Evolutionary conservation across 2,329 filamentous ascomycete genomes (phyloP).

Genomic region (Cladosporium sp.): DNA sequence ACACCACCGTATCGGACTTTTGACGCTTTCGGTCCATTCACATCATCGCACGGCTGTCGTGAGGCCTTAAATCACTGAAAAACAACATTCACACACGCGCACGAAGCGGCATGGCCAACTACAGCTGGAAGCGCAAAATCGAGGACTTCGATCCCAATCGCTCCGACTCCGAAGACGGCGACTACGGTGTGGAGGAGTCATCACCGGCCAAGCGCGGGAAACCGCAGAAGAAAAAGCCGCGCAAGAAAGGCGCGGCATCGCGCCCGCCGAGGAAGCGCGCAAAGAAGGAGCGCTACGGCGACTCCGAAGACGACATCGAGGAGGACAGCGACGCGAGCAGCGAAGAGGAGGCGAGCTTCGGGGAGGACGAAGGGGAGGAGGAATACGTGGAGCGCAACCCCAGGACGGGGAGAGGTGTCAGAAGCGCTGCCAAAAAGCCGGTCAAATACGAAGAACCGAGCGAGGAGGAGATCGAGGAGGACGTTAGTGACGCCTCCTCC

Average conservation of each 20-base stretch:
- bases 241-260: slow-evolving; percentile 20
- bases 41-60: background rate
- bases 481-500: slow-evolving; percentile 26
- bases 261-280: slow-evolving; percentile 29
- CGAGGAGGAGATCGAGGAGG: slow-evolving; percentile 41
- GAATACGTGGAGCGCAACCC: slow-evolving; percentile 52
- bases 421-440: slow-evolving; percentile 51
- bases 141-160: slow-evolving; percentile 34
- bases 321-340: slow-evolving; percentile 23
- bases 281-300: slow-evolving; percentile 35
- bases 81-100: background rate
- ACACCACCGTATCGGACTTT: too few relatives aligned
- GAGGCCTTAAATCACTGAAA: background rate
- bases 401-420: slow-evolving; percentile 50
- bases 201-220: slow-evolving; percentile 18
- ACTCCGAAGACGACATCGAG: slow-evolving; percentile 45
- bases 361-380: slow-evolving; percentile 41
- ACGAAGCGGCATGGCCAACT: background rate
- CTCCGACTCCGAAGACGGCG: slow-evolving; percentile 35
- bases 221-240: slow-evolving; percentile 16
- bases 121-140: slow-evolving; percentile 35
- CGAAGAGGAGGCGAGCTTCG: slow-evolving; percentile 39
- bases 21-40: too few relatives aligned
- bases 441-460: slow-evolving; percentile 53
- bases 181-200: slow-evolving; percentile 27